These are phyloP conservation scores for Glomus cerebriforme DNA, from an alignment of 192 early-diverging fungal species.

Conservation along the genomic window DNA sequence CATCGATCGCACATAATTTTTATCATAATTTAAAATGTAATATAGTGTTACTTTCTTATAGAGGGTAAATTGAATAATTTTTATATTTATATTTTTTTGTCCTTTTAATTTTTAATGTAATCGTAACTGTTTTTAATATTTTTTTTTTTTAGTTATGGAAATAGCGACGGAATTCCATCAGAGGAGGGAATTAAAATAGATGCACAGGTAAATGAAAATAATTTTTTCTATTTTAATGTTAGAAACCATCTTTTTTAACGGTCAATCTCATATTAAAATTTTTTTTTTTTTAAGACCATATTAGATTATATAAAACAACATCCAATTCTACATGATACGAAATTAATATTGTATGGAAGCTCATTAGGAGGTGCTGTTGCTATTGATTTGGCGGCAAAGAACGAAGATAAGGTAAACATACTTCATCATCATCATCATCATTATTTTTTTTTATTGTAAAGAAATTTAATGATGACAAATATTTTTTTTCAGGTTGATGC, in stretches of 20 bases:
- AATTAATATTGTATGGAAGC: constrained; percentile 90
- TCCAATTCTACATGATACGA: constrained; percentile 70
- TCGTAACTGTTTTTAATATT: background rate
- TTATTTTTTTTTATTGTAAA: background rate
- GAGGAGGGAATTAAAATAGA: constrained; percentile 90
- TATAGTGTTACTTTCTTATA: constrained; percentile 95
- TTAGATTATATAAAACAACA: constrained; percentile 83
- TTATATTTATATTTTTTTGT: background rate
- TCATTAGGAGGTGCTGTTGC: constrained; percentile 98
- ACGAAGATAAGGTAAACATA: constrained; percentile 54
- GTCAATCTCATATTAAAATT: background rate
- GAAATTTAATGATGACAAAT: background rate
- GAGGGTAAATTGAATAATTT: constrained; percentile 63
- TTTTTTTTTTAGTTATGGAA: constrained; percentile 66
- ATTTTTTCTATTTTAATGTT: background rate
- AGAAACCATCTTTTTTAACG: background rate
- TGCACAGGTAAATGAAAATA: constrained; percentile 62
- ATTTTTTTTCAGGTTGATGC: constrained; percentile 60
- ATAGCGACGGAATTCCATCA: constrained; percentile 80
- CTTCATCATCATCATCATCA: too few relatives aligned
- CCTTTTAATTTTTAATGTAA: too few relatives aligned
- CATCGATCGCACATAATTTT: constrained; percentile 84
- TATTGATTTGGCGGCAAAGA: constrained; percentile 77
- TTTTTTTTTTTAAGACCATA: constrained; percentile 57
- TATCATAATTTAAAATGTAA: constrained; percentile 71